Percentiles rank a stretch among this genome's conserved stretches.
These are phyloP conservation scores for Barnettozyma salicaria DNA, from an alignment of 805 yeast genomes.

Conservation along the genomic window DNA sequence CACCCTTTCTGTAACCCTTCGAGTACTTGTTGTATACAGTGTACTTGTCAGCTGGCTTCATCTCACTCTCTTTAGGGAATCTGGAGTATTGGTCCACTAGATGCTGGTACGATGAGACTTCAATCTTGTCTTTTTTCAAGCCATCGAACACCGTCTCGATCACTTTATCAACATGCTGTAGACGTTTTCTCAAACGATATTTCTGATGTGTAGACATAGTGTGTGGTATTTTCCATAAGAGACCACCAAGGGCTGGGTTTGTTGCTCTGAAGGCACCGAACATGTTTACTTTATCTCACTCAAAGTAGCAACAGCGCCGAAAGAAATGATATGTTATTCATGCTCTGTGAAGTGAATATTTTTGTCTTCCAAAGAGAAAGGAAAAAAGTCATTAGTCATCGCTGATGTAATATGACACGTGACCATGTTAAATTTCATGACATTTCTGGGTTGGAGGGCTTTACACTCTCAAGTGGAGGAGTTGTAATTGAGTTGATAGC, in stretches of 20 bases:
- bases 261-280: conserved; percentile 70
- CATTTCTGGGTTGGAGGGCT: too few relatives aligned
- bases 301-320: too few relatives aligned
- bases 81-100: conserved; percentile 30
- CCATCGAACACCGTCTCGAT: conserved; percentile 58
- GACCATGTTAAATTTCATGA: too few relatives aligned
- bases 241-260: conserved; percentile 57
- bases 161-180: conserved; percentile 75
- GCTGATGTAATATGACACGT: too few relatives aligned
- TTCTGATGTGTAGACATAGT: conserved; percentile 77
- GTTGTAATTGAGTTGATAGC: too few relatives aligned
- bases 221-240: conserved; percentile 75
- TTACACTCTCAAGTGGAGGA: too few relatives aligned
- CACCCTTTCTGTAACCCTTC: conserved; percentile 78
- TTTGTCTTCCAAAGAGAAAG: too few relatives aligned
- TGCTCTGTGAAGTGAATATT: too few relatives aligned
- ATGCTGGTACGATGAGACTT: conserved; percentile 8
- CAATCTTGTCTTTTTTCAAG: conserved; percentile 25
- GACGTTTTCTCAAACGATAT: conserved; percentile 75
- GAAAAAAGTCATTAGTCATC: too few relatives aligned
- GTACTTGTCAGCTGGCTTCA: conserved; percentile 81
- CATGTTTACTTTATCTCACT: too few relatives aligned
- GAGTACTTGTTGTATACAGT: conserved; percentile 73
- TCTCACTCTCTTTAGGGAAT: conserved; percentile 75
- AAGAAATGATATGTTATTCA: too few relatives aligned